These are phyloP conservation scores for Phyllosticta ampelicida DNA, from an alignment of 2,329 filamentous ascomycete species.

Conservation along the genomic window DNA sequence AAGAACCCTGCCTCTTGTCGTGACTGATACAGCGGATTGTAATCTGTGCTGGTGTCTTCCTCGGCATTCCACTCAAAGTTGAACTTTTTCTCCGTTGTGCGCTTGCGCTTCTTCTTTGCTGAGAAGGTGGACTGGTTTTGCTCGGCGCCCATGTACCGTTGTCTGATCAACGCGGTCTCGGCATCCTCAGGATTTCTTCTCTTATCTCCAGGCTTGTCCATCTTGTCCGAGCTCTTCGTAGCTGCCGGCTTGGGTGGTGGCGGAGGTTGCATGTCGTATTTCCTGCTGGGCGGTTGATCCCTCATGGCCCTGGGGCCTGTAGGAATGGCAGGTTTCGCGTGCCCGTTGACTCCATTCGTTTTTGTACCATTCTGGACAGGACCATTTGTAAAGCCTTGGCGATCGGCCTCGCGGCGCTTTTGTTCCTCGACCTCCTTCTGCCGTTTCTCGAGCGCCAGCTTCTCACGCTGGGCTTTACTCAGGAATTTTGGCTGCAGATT, in stretches of 20 bases:
- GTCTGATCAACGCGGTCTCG: slow-evolving; percentile 63
- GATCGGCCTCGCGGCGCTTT: slow-evolving; percentile 40
- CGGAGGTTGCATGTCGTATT: slow-evolving; percentile 44
- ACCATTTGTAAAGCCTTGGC: not conserved
- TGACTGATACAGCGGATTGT: slow-evolving; percentile 69
- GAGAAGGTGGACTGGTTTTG: slow-evolving; percentile 82
- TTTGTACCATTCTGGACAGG: slow-evolving; percentile 8
- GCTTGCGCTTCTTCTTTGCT: slow-evolving; percentile 87
- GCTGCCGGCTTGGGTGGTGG: slow-evolving; percentile 33
- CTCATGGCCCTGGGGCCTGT: slow-evolving; percentile 43
- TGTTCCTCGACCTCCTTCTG: slow-evolving; percentile 59
- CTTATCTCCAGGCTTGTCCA: slow-evolving; percentile 20
- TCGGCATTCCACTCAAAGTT: slow-evolving; percentile 97
- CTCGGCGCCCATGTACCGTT: slow-evolving; percentile 85
- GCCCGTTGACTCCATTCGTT: slow-evolving; percentile 11
- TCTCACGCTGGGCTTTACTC: slow-evolving; percentile 71
- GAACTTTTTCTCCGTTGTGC: slow-evolving; percentile 93
- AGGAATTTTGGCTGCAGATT: slow-evolving; percentile 63
- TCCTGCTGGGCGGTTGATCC: slow-evolving; percentile 31
- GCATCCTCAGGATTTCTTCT: slow-evolving; percentile 43
- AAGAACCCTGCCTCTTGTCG: slow-evolving; percentile 58
- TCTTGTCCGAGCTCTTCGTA: slow-evolving; percentile 3
- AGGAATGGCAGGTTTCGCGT: slow-evolving; percentile 31
- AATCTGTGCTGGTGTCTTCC: slow-evolving; percentile 79
- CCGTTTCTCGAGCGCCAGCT: slow-evolving; percentile 66